Conservation (phyloP, 1,284 basidiomycete species). For the Malassezia vespertilionis region DNA sequence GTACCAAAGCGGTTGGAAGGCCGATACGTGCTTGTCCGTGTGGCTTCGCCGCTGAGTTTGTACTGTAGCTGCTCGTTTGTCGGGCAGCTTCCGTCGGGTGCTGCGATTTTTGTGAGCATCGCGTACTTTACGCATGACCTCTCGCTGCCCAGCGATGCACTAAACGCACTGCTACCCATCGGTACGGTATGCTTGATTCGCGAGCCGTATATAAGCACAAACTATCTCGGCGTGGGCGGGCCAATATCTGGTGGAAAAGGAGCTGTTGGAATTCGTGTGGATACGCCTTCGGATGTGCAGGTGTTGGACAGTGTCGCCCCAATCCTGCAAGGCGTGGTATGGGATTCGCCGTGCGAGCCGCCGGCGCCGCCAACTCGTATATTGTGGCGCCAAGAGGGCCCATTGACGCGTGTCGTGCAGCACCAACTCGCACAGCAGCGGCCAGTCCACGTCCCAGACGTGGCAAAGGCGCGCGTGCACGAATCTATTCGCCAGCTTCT, state of each 20-base stretch:
- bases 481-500: constrained; percentile 3
- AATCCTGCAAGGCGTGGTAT: constrained; percentile 12
- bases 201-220: constrained; percentile 36
- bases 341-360: no score
- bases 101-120: constrained; percentile 31
- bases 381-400: constrained; percentile 26
- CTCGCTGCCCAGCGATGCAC: constrained; percentile 17
- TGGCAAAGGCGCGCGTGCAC: neutral
- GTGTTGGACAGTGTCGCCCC: constrained; percentile 20
- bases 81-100: constrained; percentile 24
- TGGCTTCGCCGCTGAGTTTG: constrained; percentile 28
- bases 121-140: constrained; percentile 38
- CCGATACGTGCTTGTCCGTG: constrained; percentile 30
- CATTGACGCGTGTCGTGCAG: constrained; percentile 16
- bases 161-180: constrained; percentile 26
- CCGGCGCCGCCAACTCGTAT: constrained; percentile 1
- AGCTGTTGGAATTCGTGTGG: constrained; percentile 31
- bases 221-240: constrained; percentile 34
- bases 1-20: constrained; percentile 25
- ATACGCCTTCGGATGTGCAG: constrained; percentile 40
- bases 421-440: neutral
- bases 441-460: neutral
- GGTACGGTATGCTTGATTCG: constrained; percentile 38
- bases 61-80: constrained; percentile 38
- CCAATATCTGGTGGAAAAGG: constrained; percentile 32